Percentiles rank a stretch among this genome's conserved stretches.
phyloP scores from a whole-genome alignment of 2,329 filamentous ascomycete species.

The Aaosphaeria arxii region DNA sequence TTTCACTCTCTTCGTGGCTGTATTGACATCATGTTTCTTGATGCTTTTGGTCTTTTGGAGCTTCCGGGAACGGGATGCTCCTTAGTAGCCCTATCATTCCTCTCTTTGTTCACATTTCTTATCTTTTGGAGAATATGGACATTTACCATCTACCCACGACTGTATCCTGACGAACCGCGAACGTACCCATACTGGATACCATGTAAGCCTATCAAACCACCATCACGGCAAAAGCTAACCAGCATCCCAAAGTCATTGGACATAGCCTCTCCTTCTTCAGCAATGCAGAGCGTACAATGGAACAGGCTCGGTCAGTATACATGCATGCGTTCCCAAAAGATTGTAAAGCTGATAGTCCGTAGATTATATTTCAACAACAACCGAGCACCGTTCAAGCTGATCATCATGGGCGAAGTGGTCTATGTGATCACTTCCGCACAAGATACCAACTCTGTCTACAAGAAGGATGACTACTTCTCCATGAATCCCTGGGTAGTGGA shows the following conservation, averaged over 20 bases:
- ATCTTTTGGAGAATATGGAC: conserved; percentile 16
- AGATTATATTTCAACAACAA: conserved; percentile 8
- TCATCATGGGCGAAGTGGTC: conserved; percentile 5
- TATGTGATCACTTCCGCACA: conserved; percentile 7
- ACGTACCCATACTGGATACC: conserved; percentile 22
- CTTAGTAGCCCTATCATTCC: no score
- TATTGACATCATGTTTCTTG: no score
- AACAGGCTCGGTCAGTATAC: background rate
- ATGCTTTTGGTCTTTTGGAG: no score
- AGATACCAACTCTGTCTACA: conserved; percentile 4
- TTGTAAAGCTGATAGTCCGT: background rate
- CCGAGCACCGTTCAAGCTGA: conserved; percentile 8
- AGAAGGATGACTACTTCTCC: conserved; percentile 7
- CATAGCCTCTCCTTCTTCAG: background rate
- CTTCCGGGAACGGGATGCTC: no score
- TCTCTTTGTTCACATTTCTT: background rate
- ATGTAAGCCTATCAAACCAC: conserved; percentile 4
- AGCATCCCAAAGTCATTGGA: background rate
- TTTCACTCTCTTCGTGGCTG: no score
- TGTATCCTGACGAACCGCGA: conserved; percentile 15
- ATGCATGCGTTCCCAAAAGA: background rate
- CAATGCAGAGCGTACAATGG: conserved; percentile 3
- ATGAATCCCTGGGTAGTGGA: background rate
- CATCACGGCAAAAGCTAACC: background rate
- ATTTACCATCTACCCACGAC: conserved; percentile 13